Evolutionary conservation across 768 basidiomycete genomes (phyloP).

Genomic region (Cubamyces lactineus): DNA sequence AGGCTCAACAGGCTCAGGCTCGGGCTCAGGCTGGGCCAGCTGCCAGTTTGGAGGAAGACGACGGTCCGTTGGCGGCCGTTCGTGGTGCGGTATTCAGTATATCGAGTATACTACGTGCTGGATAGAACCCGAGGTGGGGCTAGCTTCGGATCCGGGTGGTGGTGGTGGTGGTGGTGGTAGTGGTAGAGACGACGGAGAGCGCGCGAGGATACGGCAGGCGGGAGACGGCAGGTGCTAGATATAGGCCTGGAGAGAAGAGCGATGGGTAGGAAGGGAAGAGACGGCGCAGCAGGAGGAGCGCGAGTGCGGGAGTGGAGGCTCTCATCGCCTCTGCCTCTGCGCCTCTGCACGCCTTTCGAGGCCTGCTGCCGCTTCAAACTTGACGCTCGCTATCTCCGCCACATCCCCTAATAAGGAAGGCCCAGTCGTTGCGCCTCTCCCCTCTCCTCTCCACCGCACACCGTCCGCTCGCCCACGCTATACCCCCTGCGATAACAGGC

Average conservation of each 20-base stretch:
- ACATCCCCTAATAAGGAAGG: constrained; percentile 4
- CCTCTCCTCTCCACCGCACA: background rate
- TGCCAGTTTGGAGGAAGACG: too few relatives aligned
- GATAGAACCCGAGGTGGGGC: too few relatives aligned
- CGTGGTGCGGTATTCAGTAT: too few relatives aligned
- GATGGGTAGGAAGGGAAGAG: background rate
- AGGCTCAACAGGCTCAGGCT: too few relatives aligned
- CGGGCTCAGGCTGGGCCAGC: background rate
- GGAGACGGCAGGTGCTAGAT: background rate
- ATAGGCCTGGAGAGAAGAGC: background rate
- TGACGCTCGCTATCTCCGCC: background rate
- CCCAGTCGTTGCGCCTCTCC: background rate
- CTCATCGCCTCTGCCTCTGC: constrained; percentile 17
- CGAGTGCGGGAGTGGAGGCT: background rate
- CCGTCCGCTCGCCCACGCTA: background rate
- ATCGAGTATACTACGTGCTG: too few relatives aligned
- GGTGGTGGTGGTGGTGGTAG: too few relatives aligned
- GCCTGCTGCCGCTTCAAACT: constrained; percentile 2
- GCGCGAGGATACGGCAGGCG: too few relatives aligned
- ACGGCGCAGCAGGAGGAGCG: background rate
- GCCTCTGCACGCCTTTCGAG: background rate
- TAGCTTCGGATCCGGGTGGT: too few relatives aligned
- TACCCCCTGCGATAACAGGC: background rate
- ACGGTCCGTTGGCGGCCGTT: too few relatives aligned
- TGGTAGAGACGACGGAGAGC: too few relatives aligned